Conservation (phyloP, 208 protist genomes). For the Acanthamoeba sp. region DNA sequence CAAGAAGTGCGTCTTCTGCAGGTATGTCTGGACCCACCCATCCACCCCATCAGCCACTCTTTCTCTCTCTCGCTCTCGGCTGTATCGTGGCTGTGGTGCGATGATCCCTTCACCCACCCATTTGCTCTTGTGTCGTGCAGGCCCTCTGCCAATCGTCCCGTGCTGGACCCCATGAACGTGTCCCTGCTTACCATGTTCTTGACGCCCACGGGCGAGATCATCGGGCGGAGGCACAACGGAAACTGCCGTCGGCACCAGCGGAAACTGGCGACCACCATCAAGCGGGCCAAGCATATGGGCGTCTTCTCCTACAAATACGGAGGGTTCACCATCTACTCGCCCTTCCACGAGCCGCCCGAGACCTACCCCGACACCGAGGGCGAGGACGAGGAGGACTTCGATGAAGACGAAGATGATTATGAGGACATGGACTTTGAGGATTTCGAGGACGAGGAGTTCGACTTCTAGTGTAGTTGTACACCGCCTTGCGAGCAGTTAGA, state of each 20-base stretch:
- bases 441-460: no score
- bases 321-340: constrained; percentile 77
- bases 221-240: constrained; percentile 75
- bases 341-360: constrained; percentile 64
- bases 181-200: constrained; percentile 77
- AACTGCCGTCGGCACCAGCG: constrained; percentile 82
- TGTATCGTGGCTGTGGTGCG: no score
- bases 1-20: constrained; percentile 69
- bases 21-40: background rate
- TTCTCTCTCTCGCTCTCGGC: background rate
- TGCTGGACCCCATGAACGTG: constrained; percentile 74
- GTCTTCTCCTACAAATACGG: constrained; percentile 79
- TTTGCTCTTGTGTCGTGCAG: background rate
- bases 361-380: background rate
- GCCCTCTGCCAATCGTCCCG: background rate
- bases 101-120: no score
- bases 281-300: constrained; percentile 75
- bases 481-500: no score
- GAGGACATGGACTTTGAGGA: no score
- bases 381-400: constrained; percentile 45
- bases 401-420: background rate
- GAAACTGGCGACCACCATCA: constrained; percentile 78
- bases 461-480: no score
- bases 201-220: constrained; percentile 74
- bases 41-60: background rate